Conservation (phyloP, 495 filamentous ascomycete genomes). For the Xylaria intraflava region DNA sequence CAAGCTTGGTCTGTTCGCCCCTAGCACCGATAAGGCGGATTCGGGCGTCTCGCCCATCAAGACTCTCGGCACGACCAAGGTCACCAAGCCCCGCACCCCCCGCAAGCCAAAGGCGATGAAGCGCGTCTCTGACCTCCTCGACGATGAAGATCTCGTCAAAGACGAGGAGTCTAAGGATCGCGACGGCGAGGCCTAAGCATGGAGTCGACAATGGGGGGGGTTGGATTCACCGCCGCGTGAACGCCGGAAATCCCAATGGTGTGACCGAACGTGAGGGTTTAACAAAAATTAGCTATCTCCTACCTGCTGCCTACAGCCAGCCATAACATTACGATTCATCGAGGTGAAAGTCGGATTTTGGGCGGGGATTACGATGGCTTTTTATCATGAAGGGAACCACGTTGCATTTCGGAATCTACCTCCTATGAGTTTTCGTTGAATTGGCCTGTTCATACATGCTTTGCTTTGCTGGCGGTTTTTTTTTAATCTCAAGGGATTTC, state of each 20-base stretch:
- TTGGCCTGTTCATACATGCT: neutral
- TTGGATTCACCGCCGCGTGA: neutral
- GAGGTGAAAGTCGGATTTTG: neutral
- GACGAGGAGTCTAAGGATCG: neutral
- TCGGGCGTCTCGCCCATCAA: neutral
- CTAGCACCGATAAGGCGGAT: neutral
- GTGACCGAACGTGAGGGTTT: no score
- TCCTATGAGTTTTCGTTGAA: neutral
- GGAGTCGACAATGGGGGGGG: neutral
- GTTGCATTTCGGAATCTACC: neutral
- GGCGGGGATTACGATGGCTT: neutral
- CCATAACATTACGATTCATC: neutral
- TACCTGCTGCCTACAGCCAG: no score
- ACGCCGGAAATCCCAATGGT: no score
- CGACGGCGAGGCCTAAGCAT: neutral
- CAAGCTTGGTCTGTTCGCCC: neutral
- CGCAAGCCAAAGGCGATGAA: constrained; percentile 5
- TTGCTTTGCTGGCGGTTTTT: neutral
- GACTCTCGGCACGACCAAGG: neutral
- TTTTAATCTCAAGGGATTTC: neutral
- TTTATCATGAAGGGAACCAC: neutral
- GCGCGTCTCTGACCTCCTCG: neutral
- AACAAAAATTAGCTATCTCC: no score
- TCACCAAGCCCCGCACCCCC: constrained; percentile 3
- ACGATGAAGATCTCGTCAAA: neutral